Percentiles rank a stretch among this genome's conserved stretches.
phyloP scores from a whole-genome alignment of 2,329 filamentous ascomycete genomes.

The Cladosporium sp. region DNA sequence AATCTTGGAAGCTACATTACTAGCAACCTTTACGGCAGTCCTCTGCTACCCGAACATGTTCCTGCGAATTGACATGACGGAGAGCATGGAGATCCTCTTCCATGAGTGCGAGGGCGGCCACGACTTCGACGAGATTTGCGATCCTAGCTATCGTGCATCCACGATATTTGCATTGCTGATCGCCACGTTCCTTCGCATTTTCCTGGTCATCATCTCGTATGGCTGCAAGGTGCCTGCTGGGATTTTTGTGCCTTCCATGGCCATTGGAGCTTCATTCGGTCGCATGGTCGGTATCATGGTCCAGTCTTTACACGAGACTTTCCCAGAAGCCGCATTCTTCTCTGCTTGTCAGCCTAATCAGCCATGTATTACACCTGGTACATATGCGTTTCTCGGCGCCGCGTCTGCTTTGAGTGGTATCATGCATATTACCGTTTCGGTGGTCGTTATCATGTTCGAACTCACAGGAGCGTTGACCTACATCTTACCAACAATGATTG shows the following conservation, averaged over 20 bases:
- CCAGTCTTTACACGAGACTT: slow-evolving; percentile 81
- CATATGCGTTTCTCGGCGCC: slow-evolving; percentile 93
- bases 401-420: slow-evolving; percentile 90
- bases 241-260: slow-evolving; percentile 98
- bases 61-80: slow-evolving; percentile 95
- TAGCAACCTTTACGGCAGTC: slow-evolving; percentile 81
- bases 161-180: slow-evolving; percentile 78
- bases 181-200: slow-evolving; percentile 77
- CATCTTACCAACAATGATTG: slow-evolving; percentile 97
- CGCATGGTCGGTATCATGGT: slow-evolving; percentile 93
- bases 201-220: slow-evolving; percentile 92
- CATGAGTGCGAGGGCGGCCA: slow-evolving; percentile 86
- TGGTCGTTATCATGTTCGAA: slow-evolving; percentile 99
- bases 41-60: slow-evolving; percentile 98
- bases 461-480: slow-evolving; percentile 96
- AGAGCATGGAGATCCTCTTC: slow-evolving; percentile 98
- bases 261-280: slow-evolving; percentile 90
- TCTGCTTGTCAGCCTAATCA: slow-evolving; percentile 85
- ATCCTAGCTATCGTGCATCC: slow-evolving; percentile 62
- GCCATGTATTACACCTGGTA: slow-evolving; percentile 94
- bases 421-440: slow-evolving; percentile 96
- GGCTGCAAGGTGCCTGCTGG: slow-evolving; percentile 97
- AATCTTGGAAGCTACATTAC: slow-evolving; percentile 79
- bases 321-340: slow-evolving; percentile 83
- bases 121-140: slow-evolving; percentile 88